These are phyloP conservation scores for Herpetospermum pedunculosum DNA, from an alignment of 306 rosid genomes.

Conservation along the genomic window DNA sequence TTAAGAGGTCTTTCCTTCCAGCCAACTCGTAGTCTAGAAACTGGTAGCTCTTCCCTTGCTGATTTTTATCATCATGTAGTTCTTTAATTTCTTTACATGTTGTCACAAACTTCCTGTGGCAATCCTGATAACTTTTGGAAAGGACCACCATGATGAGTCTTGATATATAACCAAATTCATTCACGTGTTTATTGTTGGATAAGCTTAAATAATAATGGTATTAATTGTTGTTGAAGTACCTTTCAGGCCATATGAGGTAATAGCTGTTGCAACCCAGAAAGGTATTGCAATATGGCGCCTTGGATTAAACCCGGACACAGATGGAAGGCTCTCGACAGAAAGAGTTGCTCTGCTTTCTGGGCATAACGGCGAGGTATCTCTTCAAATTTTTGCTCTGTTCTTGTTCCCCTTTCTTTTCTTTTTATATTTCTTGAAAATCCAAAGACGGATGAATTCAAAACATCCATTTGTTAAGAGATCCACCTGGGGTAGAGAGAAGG, in stretches of 20 bases:
- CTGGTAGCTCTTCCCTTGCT: background rate
- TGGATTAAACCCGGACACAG: constrained; percentile 53
- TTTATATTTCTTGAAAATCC: background rate
- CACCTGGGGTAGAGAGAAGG: background rate
- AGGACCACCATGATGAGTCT: background rate
- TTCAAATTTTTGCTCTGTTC: background rate
- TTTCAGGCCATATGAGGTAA: constrained; percentile 61
- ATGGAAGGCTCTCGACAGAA: constrained; percentile 71
- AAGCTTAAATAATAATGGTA: background rate
- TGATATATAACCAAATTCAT: background rate
- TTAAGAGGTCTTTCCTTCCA: background rate
- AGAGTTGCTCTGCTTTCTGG: constrained; percentile 56
- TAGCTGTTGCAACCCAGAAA: constrained; percentile 63
- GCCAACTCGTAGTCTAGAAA: background rate
- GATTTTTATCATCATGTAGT: background rate
- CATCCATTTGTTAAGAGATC: background rate
- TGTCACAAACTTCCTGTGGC: background rate
- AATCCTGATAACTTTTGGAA: background rate
- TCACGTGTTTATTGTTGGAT: background rate
- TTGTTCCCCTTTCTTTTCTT: background rate
- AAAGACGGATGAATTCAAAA: background rate
- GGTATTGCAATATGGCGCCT: constrained; percentile 82
- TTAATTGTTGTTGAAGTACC: constrained; percentile 12
- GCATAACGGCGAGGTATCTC: constrained; percentile 59
- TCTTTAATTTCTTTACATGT: background rate